These are phyloP conservation scores for Mucor racemosus DNA, from an alignment of 371 early-diverging fungal species.

Conservation along the genomic window DNA sequence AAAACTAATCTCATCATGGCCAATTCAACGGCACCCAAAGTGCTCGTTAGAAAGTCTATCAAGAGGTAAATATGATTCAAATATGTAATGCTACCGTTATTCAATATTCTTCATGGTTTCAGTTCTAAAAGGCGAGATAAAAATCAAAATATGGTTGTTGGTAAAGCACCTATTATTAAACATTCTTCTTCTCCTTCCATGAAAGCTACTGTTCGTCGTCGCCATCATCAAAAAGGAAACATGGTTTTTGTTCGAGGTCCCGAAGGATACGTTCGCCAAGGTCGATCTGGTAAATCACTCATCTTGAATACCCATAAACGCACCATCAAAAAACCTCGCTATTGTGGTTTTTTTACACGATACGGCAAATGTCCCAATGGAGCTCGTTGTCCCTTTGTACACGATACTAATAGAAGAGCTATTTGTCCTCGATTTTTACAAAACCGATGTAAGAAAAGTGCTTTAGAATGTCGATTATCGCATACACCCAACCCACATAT, in stretches of 20 bases:
- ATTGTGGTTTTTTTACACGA: constrained; percentile 51
- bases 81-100: neutral
- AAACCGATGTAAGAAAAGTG: constrained; percentile 44
- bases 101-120: neutral
- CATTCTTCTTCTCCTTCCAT: constrained; percentile 3
- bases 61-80: constrained; percentile 24
- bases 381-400: constrained; percentile 52
- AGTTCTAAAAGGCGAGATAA: constrained; percentile 15
- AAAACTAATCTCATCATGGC: constrained; percentile 13
- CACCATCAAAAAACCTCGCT: constrained; percentile 19
- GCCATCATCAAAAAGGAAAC: constrained; percentile 46
- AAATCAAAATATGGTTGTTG: constrained; percentile 32
- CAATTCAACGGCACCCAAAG: constrained; percentile 20
- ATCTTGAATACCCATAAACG: constrained; percentile 30
- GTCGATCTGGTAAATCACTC: constrained; percentile 35
- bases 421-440: constrained; percentile 61
- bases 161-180: constrained; percentile 14
- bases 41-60: constrained; percentile 15
- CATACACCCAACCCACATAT: constrained; percentile 55
- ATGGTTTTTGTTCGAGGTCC: constrained; percentile 40
- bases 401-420: constrained; percentile 56
- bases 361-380: constrained; percentile 38
- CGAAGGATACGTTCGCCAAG: constrained; percentile 51
- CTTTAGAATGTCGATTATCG: constrained; percentile 47
- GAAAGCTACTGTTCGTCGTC: constrained; percentile 6